Evolutionary conservation across 2,329 filamentous ascomycete species (phyloP).

Genomic region (Fusarium palustre): DNA sequence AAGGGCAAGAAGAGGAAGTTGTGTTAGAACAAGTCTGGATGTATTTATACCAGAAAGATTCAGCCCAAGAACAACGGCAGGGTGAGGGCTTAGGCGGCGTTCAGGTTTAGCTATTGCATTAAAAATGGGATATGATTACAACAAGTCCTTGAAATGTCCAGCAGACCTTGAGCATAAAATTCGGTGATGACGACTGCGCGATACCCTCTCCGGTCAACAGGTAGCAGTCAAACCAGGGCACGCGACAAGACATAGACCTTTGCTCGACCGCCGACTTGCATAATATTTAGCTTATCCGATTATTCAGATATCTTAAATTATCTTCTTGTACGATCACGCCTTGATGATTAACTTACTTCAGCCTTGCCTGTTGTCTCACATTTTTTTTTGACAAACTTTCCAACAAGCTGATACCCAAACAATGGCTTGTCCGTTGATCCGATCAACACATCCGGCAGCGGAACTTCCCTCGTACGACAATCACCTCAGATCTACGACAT

Average conservation of each 20-base stretch:
- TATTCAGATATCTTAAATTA: neutral
- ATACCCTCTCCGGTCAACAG: constrained; percentile 1
- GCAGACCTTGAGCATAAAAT: constrained; percentile 15
- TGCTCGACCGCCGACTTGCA: neutral
- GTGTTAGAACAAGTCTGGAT: constrained; percentile 49
- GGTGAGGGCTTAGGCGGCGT: constrained; percentile 54
- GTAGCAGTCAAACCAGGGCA: constrained; percentile 1
- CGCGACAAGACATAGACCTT: neutral
- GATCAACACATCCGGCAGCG: neutral
- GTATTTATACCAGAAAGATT: constrained; percentile 53
- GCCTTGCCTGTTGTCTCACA: too few relatives aligned
- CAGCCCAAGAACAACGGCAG: constrained; percentile 45
- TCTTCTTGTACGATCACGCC: neutral
- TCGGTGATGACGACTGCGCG: constrained; percentile 6
- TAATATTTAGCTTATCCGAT: neutral
- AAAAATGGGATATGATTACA: constrained; percentile 47
- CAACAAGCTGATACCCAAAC: neutral
- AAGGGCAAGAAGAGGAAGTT: constrained; percentile 9
- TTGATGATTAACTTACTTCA: neutral
- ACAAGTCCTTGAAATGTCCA: constrained; percentile 24
- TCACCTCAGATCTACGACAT: neutral
- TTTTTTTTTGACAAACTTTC: too few relatives aligned
- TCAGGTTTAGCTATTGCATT: constrained; percentile 51
- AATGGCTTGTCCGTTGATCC: neutral
- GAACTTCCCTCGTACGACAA: neutral